Evolutionary conservation across 1,139 yeast genomes (phyloP), one percentile per base, ranked within the genome.

Genomic region (Zygoascus hellenicus): DNA sequence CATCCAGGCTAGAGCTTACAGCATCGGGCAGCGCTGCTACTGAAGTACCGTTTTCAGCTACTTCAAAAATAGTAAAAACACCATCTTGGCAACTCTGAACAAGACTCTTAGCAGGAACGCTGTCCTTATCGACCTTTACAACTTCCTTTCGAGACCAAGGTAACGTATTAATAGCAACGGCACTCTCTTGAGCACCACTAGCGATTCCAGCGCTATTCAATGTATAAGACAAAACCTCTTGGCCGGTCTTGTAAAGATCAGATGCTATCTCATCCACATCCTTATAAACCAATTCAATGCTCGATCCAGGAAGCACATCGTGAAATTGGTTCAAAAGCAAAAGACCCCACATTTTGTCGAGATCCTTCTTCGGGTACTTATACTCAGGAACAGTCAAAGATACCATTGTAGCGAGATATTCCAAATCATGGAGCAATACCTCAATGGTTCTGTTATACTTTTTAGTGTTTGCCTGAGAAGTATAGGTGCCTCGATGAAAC

Each of bases 271-370:
- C 88, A 61, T 81, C 78, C 13, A 88, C 97, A 61, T 92, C 97
- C 52, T 87, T 87, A 65, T 92, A 92, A 14, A 92, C 97, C 81
- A 87, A 80, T 52, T 88, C 96, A 60, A 92, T 92, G 66, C 95
- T 86, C n/a, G 95, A 83, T 2, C 98, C 98, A 9, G 98, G 97
- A 49, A 92, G 74, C 15, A 92, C 97, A 68, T 92, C 97, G 65
- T 92, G 98, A 69, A 92, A 92, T 64, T 92, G 97, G 63, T 96
- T 89, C 49, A 92, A 71, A 53, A 89, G 78, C 35, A 89, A 77
- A 62, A 84, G 81, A 63, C 88, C 92, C 97, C 97, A 92, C 53
- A 90, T 66, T 1, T 68, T 73, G 56, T 81, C 81, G 42, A 92
- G 74, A 52, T 81, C 77, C 43, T 74, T 68, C 36, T 75, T 71